Conservation (phyloP, 768 basidiomycete genomes). For the Amanita muscaria region DNA sequence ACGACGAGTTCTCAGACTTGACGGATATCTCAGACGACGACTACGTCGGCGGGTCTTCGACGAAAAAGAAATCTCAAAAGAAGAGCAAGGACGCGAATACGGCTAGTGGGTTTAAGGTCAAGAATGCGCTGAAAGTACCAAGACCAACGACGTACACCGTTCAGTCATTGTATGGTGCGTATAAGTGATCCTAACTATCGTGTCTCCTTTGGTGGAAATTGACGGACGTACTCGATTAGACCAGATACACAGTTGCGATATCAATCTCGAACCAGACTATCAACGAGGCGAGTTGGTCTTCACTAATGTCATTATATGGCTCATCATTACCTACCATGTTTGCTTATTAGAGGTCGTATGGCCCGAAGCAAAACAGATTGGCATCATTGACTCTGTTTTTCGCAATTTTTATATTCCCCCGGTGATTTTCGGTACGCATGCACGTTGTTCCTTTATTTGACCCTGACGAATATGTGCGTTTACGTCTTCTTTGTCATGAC, state of each 20-base stretch:
- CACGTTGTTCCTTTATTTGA: not conserved
- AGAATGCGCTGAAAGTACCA: constrained; percentile 43
- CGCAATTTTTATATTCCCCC: constrained; percentile 75
- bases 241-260: constrained; percentile 53
- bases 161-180: constrained; percentile 48
- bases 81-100: constrained; percentile 10
- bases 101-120: constrained; percentile 21
- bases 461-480: too few species aligned
- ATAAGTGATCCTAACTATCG: constrained; percentile 1
- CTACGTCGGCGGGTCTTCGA: not conserved
- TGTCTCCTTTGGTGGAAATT: not conserved
- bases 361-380: constrained; percentile 66
- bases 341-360: constrained; percentile 58
- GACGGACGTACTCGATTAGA: constrained; percentile 30
- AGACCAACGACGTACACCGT: constrained; percentile 58
- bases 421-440: constrained; percentile 55
- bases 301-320: not conserved
- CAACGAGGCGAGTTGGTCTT: constrained; percentile 45
- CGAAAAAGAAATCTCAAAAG: constrained; percentile 10
- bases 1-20: constrained; percentile 26
- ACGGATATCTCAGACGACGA: constrained; percentile 22
- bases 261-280: constrained; percentile 70
- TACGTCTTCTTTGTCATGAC: not conserved
- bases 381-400: constrained; percentile 69
- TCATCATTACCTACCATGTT: not conserved